These are phyloP conservation scores for Backusella parvicylindrica DNA, from an alignment of 192 early-diverging fungal species.

Conservation along the genomic window DNA sequence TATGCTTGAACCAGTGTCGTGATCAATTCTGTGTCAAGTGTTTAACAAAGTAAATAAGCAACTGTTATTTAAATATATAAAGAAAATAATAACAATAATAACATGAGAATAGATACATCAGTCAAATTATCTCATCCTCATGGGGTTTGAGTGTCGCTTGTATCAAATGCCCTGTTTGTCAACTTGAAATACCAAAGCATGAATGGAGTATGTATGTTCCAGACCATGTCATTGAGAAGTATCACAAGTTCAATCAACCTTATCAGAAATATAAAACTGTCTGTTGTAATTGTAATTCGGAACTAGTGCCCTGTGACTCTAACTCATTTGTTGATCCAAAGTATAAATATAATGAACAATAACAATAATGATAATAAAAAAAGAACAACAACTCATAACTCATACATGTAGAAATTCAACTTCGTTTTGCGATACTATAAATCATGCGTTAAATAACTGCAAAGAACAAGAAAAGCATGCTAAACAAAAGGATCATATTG, in stretches of 20 bases:
- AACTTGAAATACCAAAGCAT: conserved; percentile 36
- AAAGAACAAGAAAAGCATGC: not conserved
- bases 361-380: too few relatives aligned
- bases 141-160: conserved; percentile 53
- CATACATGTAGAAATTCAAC: not conserved
- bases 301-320: conserved; percentile 35
- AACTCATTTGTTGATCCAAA: not conserved
- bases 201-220: conserved; percentile 59
- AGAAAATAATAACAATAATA: not conserved
- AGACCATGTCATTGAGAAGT: conserved; percentile 32
- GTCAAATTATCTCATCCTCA: conserved; percentile 48
- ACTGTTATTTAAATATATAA: not conserved
- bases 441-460: not conserved
- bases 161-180: conserved; percentile 58
- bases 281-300: conserved; percentile 45
- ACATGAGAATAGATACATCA: conserved; percentile 38
- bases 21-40: conserved; percentile 55
- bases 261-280: conserved; percentile 46
- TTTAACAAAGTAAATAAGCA: not conserved
- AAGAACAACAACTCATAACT: not conserved
- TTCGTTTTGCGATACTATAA: not conserved
- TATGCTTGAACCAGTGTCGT: conserved; percentile 49
- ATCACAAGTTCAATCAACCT: conserved; percentile 52
- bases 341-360: not conserved
- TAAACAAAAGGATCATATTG: not conserved